Evolutionary conservation across 306 rosid genomes (phyloP).

Genomic region (Gleditsia sinensis): DNA sequence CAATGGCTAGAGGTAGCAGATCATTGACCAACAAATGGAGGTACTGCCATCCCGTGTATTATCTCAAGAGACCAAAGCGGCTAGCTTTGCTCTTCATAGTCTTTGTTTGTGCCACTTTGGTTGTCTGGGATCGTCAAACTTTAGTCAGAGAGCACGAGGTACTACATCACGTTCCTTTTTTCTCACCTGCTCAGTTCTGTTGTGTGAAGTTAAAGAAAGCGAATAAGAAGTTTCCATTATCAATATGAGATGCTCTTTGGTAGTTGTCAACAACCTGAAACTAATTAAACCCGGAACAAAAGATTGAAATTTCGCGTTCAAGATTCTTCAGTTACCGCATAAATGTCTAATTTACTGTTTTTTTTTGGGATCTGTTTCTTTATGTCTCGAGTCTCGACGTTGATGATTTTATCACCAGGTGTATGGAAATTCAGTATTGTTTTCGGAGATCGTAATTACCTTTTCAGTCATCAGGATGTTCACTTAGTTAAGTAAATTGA

Average conservation of each 20-base stretch:
- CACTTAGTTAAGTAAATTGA: not conserved
- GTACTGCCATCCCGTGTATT: slow-evolving; percentile 77
- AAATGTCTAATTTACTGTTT: not conserved
- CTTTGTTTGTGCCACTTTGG: slow-evolving; percentile 59
- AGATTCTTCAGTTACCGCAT: not conserved
- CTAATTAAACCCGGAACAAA: not conserved
- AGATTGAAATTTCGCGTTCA: not conserved
- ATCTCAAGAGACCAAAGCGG: slow-evolving; percentile 88
- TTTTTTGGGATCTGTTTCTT: slow-evolving; percentile 30
- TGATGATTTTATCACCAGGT: slow-evolving; percentile 11
- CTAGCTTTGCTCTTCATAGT: slow-evolving; percentile 83
- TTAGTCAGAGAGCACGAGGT: slow-evolving; percentile 89
- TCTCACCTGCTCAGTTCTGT: slow-evolving; percentile 3
- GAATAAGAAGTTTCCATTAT: not conserved
- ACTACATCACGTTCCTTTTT: not conserved
- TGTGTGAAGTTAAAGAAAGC: not conserved
- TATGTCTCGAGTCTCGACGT: not conserved
- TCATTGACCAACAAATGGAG: slow-evolving; percentile 64
- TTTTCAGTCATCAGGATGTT: not conserved
- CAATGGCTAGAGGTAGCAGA: slow-evolving; percentile 76
- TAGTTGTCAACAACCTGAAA: not conserved
- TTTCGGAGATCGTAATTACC: slow-evolving; percentile 1
- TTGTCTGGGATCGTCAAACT: slow-evolving; percentile 97
- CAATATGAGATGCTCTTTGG: not conserved
- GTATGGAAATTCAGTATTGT: slow-evolving; percentile 9